A percentile compares a stretch with the other conserved stretches of the same genome.
Evolutionary conservation across 352 stramenopile genomes (phyloP).

Genomic region (Phytophthora cactorum): DNA sequence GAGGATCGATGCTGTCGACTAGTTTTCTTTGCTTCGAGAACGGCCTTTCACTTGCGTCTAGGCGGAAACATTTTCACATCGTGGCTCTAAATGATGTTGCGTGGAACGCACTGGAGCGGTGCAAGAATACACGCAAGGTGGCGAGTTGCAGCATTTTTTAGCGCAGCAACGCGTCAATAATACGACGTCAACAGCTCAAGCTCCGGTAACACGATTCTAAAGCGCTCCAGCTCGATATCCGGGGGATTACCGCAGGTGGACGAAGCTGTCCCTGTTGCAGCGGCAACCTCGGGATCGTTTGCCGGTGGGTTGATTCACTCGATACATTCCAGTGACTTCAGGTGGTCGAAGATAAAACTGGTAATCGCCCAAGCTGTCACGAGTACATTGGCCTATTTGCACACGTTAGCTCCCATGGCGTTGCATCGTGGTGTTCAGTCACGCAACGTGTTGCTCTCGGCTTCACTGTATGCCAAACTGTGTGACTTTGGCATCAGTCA

Average conservation of each 20-base stretch:
- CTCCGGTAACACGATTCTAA: slow-evolving; percentile 19
- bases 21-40: background rate
- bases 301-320: slow-evolving; percentile 24
- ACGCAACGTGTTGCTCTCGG: slow-evolving; percentile 83
- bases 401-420: slow-evolving; percentile 74
- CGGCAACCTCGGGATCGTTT: slow-evolving; percentile 29
- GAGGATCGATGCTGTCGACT: slow-evolving; percentile 6
- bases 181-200: slow-evolving; percentile 9
- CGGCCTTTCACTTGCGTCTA: slow-evolving; percentile 20
- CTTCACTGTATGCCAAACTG: slow-evolving; percentile 55
- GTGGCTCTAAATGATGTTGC: slow-evolving; percentile 64
- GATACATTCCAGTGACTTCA: slow-evolving; percentile 41
- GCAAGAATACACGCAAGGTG: slow-evolving; percentile 74
- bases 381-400: slow-evolving; percentile 80
- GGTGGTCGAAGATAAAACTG: slow-evolving; percentile 59
- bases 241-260: slow-evolving; percentile 23
- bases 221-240: slow-evolving; percentile 22
- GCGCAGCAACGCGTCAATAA: slow-evolving; percentile 28
- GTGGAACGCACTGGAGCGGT: slow-evolving; percentile 74
- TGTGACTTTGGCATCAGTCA: slow-evolving; percentile 64
- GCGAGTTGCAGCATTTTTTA: slow-evolving; percentile 71
- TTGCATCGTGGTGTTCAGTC: slow-evolving; percentile 90
- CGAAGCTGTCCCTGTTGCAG: slow-evolving; percentile 20
- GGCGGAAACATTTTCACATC: slow-evolving; percentile 63
- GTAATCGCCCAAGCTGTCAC: slow-evolving; percentile 61